Base-by-base conservation (phyloP, 2,329 filamentous ascomycete genomes). In the Alternaria ventricosa region DNA sequence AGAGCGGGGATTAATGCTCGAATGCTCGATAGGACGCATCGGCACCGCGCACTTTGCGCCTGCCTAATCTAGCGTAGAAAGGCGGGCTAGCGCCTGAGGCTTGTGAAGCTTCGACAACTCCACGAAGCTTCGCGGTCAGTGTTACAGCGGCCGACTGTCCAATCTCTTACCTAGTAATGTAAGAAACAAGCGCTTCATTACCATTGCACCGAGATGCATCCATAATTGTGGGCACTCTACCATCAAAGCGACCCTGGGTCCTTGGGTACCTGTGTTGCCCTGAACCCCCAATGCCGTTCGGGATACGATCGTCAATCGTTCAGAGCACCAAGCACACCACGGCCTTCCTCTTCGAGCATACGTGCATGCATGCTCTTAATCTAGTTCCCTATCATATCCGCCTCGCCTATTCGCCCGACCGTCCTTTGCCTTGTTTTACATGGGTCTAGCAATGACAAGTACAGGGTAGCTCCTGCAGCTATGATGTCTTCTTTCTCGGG, bases 401-500 rank as follows among this genome's bases (percentile, higher is more conserved):
- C 27, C 12, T 33, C 30, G 56, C 57, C 57, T 25, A 70, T 71
- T 72, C 64, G 70, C 67, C 57, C 49, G 20, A 36, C 20, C 28
- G 6, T 25, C 23, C 11, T 64, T 64, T 63, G 47, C 64, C 64
- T 70, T 45, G 53, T 47, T 49, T 23, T 36, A 60, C 67, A 66
- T 45, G 68, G 65, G 44, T 68, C n/a, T 47, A 44, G 30, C 41
- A 28, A 51, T 60, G 56, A 22, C 49, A 58, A 60, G 57, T 49
- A 60, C 36, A 41, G 41, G 23, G 22, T 36, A 44, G 55, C 60
- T 23, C 51, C 55, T 67, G 67, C 67, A 66, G 59, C 57, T 65
- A 69, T 71, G 58, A 68, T 69, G 70, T 61, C 65, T 66, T 55
- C 36, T 50, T 57, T 47, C 54, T 47, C 55, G 41, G 49, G 49